Evolutionary conservation across 805 yeast species (phyloP), one percentile per base, ranked within the genome.

Genomic region (Candida coleopterorum): DNA sequence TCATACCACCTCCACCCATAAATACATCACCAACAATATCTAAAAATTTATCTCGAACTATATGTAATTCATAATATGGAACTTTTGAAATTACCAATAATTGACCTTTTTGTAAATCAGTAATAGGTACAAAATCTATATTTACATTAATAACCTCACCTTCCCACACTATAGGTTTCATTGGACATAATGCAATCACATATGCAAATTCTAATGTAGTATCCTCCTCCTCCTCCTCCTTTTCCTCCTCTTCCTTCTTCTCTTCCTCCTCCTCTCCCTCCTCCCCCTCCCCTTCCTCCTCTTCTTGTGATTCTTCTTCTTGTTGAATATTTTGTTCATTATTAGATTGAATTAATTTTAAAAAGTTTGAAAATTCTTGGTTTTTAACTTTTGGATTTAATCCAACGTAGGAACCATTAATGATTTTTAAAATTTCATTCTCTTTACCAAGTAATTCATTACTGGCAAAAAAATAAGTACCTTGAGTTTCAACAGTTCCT

Each of bases 151-250:
- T 70, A 44, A 83, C 79, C 12, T 75, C 71, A 4, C 97, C 97
- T 42, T 84, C 88, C 97, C 97, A 90, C 33, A 85, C 77, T 58
- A 89, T 73, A 0, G 96, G 94, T 49, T 85, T 85, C 2, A 81
- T 72, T 0, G 95, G 88, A 48, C 85, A 79, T 4, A 89, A 58
- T 0, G 86, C 81, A 18, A 88, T 49, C 10, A 86, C 72, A 45
- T 85, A 86, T 0, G 87, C 85, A 18, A 66, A 55, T 17, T 66
- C 62, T 15, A 28, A 25, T 14, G 14, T 20, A 6, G 17, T n/a
- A 26, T 29, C 28, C n/a, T 18, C 26, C n/a, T 11, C 18, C n/a
- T 52, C 45, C 27, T 43, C 53, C 26, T 40, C 51, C n/a, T n/a
- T n/a, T n/a, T 29, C 28, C n/a, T 18, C 26, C n/a, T 11, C 18